These are phyloP conservation scores for Fusarium sp. DNA, from an alignment of 2,329 filamentous ascomycete genomes.

Conservation along the genomic window DNA sequence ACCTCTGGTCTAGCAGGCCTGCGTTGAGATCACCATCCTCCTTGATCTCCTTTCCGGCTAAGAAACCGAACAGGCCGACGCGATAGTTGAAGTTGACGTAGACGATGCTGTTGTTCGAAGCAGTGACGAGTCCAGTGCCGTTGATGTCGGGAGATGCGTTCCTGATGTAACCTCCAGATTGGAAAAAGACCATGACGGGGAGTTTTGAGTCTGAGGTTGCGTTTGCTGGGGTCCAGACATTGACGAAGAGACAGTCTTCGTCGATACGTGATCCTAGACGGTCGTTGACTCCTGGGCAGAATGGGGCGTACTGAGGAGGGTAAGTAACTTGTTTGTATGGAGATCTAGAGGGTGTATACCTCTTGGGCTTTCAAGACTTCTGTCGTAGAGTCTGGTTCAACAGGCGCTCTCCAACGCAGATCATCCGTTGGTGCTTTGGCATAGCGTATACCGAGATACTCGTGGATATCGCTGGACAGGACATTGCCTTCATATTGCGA, in stretches of 20 bases:
- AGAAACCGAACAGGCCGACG: slow-evolving; percentile 72
- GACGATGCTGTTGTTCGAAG: slow-evolving; percentile 61
- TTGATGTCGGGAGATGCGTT: slow-evolving; percentile 66
- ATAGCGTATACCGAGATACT: slow-evolving; percentile 64
- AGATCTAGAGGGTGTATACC: slow-evolving; percentile 35
- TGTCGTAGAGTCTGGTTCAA: slow-evolving; percentile 54
- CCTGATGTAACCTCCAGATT: slow-evolving; percentile 61
- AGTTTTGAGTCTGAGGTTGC: slow-evolving; percentile 48
- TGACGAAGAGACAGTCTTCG: slow-evolving; percentile 63
- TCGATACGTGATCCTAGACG: slow-evolving; percentile 25
- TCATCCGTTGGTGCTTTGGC: slow-evolving; percentile 64
- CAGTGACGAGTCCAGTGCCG: slow-evolving; percentile 60
- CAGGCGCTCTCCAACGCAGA: slow-evolving; percentile 64
- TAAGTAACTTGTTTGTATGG: not conserved
- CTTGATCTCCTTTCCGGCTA: slow-evolving; percentile 68
- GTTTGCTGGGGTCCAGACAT: slow-evolving; percentile 60
- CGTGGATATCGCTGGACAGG: slow-evolving; percentile 55
- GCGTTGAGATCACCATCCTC: slow-evolving; percentile 70
- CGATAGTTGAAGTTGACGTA: slow-evolving; percentile 74
- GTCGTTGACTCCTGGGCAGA: slow-evolving; percentile 57
- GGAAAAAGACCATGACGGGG: slow-evolving; percentile 57
- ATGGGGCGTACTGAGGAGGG: slow-evolving; percentile 56
- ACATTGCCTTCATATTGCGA: slow-evolving; percentile 58
- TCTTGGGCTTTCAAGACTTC: slow-evolving; percentile 53
- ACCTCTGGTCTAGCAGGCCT: slow-evolving; percentile 73